A percentile compares a stretch with the other conserved stretches of the same genome.
Conservation (phyloP, 2,329 filamentous ascomycete species). For the Botrytis tulipae region DNA sequence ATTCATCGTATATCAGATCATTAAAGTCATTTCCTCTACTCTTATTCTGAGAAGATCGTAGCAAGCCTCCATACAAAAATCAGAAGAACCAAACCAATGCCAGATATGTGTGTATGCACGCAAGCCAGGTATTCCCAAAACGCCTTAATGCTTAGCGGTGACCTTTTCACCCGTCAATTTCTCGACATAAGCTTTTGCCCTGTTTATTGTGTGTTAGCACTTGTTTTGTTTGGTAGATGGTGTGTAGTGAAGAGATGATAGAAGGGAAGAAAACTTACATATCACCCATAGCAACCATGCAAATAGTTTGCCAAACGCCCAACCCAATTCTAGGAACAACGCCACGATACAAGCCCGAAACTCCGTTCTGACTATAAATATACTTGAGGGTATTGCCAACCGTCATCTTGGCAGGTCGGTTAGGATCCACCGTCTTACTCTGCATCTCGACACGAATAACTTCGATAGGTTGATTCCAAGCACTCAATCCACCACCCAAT, state of each 20-base stretch:
- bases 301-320: slow-evolving; percentile 98
- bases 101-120: slow-evolving; percentile 8
- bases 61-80: background rate
- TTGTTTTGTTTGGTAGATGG: background rate
- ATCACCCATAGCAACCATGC: slow-evolving; percentile 98
- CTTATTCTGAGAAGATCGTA: background rate
- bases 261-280: slow-evolving; percentile 60
- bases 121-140: slow-evolving; percentile 24
- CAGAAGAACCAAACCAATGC: slow-evolving; percentile 13
- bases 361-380: slow-evolving; percentile 85
- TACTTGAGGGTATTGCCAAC: slow-evolving; percentile 83
- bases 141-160: slow-evolving; percentile 64
- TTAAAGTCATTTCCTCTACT: slow-evolving; percentile 10
- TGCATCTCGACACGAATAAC: slow-evolving; percentile 99
- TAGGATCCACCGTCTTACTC: slow-evolving; percentile 96
- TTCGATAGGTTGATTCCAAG: slow-evolving; percentile 99
- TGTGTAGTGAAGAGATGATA: background rate
- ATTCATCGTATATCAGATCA: slow-evolving; percentile 7
- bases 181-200: slow-evolving; percentile 67
- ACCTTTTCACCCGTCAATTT: slow-evolving; percentile 62
- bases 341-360: slow-evolving; percentile 93
- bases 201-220: slow-evolving; percentile 42
- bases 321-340: slow-evolving; percentile 92
- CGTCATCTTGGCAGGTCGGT: slow-evolving; percentile 98
- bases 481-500: slow-evolving; percentile 88